Conservation (phyloP, 208 protist species). For the Trypanosoma vivax region DNA sequence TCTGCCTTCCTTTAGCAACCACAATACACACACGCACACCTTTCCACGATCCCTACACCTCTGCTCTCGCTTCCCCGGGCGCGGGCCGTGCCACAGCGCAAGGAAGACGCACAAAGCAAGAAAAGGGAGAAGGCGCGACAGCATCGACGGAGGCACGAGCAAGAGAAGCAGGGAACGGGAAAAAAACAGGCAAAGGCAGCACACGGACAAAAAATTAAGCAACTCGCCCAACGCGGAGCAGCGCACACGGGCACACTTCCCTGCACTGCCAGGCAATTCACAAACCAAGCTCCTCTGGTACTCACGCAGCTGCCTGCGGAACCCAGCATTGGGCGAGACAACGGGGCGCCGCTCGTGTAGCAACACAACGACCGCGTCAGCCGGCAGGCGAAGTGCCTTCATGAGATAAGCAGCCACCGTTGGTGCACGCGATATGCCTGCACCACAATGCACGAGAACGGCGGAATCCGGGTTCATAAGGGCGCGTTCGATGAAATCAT, state of each 20-base stretch:
- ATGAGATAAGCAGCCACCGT: slow-evolving; percentile 77
- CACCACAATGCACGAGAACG: slow-evolving; percentile 80
- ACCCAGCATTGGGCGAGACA: slow-evolving; percentile 65
- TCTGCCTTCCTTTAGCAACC: no score
- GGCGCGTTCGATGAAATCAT: slow-evolving; percentile 71
- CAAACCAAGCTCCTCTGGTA: slow-evolving; percentile 25
- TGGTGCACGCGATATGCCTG: slow-evolving; percentile 76
- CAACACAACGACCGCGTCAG: slow-evolving; percentile 38
- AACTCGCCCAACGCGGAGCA: background rate
- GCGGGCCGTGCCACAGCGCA: no score
- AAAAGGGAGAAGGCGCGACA: no score
- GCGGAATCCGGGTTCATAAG: slow-evolving; percentile 30
- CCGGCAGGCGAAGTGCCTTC: slow-evolving; percentile 46
- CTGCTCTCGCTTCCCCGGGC: no score
- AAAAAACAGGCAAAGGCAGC: no score
- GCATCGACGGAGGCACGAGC: no score
- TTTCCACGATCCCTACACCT: no score
- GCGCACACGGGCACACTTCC: background rate
- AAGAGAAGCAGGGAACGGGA: no score
- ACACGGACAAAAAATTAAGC: slow-evolving; percentile 8
- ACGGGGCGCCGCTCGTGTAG: slow-evolving; percentile 37
- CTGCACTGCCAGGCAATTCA: background rate
- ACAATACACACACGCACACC: no score
- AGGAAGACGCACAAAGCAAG: no score
- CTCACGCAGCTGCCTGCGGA: slow-evolving; percentile 41